These are phyloP conservation scores for Botrytis sinoallii DNA, from an alignment of 2,329 filamentous ascomycete genomes.

Conservation along the genomic window DNA sequence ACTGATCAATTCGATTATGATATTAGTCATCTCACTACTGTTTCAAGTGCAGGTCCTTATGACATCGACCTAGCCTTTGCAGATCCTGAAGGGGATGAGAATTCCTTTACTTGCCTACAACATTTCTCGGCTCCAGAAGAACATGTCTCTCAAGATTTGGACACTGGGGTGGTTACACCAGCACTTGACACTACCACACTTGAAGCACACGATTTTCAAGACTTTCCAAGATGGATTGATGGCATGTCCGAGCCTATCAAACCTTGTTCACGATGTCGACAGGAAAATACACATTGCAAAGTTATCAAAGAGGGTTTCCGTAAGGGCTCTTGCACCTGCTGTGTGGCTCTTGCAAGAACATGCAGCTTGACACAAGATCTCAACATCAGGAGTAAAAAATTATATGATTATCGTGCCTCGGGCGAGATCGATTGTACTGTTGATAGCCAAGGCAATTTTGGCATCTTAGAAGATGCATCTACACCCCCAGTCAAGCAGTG, in stretches of 20 bases:
- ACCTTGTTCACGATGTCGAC: conserved; percentile 52
- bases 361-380: conserved; percentile 52
- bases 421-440: not conserved
- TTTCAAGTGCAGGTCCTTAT: conserved; percentile 34
- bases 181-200: conserved; percentile 38
- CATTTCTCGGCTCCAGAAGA: conserved; percentile 49
- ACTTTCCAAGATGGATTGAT: conserved; percentile 38
- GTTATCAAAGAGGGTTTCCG: conserved; percentile 57
- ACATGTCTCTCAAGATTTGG: conserved; percentile 32
- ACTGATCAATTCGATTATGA: conserved; percentile 9
- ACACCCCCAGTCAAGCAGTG: conserved; percentile 21
- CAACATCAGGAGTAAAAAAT: not conserved
- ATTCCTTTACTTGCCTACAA: conserved; percentile 57
- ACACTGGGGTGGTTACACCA: conserved; percentile 24
- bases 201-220: conserved; percentile 45
- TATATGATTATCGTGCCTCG: conserved; percentile 12
- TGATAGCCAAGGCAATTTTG: not conserved
- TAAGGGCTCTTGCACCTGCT: conserved; percentile 60
- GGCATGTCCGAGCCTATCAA: conserved; percentile 32
- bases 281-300: conserved; percentile 58
- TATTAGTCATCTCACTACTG: conserved; percentile 5
- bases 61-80: conserved; percentile 53
- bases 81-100: conserved; percentile 57
- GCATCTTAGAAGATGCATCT: not conserved
- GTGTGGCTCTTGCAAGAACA: conserved; percentile 55